Base-by-base conservation (phyloP, 257 asterid genomes). In the Solanum pinnatisectum region DNA sequence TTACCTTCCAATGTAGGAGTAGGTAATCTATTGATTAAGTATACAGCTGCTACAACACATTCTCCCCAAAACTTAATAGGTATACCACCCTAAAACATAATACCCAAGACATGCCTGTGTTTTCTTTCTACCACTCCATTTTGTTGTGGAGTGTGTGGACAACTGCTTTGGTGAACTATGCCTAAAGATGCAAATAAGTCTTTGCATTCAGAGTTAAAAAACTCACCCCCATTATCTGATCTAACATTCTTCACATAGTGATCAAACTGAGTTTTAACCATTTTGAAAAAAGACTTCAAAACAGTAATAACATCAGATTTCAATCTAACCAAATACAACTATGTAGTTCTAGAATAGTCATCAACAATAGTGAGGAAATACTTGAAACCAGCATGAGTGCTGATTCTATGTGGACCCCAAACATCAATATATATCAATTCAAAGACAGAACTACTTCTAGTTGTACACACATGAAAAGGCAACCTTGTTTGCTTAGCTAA, bases 391-490 rank as follows among this genome's bases (percentile, higher is more conserved):
- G 2, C 8, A 56, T 56, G 65, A 7, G 65, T 18, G 10, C 3
- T 56, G 4, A 56, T 18, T 6, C 8, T 56, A 3, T 56, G 10
- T 18, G n/a, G n/a, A 1, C n/a, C n/a, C 4, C 10, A 56, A 6
- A 56, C 10, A 56, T 56, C 65, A 56, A 56, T 56, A 16, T 18
- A 0, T 18, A 56, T 6, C 10, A 20, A 56, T 6, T 56, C 65
- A 56, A 56, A 52, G 6, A 56, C n/a, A 56, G 4, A 56, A 56
- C 8, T 18, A 56, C 65, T 56, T 56, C n/a, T 56, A 56, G n/a
- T 56, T 6, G n/a, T 18, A 3, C 0, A 18, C 10, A 56, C 0
- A 56, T 0, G 65, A 18, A 56, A 56, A 2, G 1, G 0, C 4
- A 18, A 18, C 0, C n/a, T 18, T 56, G 10, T 56, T 56, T 56